phyloP scores from a whole-genome alignment of 441 rosid species.

The Sinapis alba region DNA sequence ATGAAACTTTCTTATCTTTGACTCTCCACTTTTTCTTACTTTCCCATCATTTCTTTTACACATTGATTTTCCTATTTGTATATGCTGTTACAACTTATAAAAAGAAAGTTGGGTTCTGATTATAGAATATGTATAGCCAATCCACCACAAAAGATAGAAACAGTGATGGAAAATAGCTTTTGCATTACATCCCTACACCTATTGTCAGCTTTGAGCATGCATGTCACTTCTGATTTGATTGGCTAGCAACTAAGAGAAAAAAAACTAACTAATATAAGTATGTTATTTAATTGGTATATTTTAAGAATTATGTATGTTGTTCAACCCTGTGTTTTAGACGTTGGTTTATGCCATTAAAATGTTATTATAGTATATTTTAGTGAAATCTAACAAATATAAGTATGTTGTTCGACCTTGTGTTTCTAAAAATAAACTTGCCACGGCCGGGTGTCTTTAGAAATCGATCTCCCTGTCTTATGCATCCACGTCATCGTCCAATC shows the following conservation, averaged over 20 bases:
- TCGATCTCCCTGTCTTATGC: neutral
- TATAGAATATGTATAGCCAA: neutral
- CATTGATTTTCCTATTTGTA: conserved; percentile 9
- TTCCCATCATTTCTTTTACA: neutral
- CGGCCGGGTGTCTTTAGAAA: neutral
- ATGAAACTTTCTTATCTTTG: conserved; percentile 12
- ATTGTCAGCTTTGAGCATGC: neutral
- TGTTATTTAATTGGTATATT: neutral
- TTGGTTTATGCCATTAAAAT: neutral
- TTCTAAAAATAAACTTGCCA: neutral
- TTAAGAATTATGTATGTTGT: no score
- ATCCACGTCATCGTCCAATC: neutral
- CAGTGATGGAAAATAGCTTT: neutral
- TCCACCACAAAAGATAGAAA: conserved; percentile 1
- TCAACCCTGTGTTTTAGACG: neutral
- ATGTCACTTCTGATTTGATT: conserved; percentile 12
- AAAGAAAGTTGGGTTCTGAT: conserved; percentile 9
- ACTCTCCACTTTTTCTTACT: neutral
- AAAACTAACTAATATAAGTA: neutral
- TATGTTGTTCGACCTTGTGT: neutral
- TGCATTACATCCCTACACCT: neutral
- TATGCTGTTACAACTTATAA: neutral
- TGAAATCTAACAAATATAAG: neutral
- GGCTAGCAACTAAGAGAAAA: neutral
- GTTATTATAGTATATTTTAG: neutral